Conservation (phyloP, 257 asterid species). For the Solanum megistacrolobum region DNA sequence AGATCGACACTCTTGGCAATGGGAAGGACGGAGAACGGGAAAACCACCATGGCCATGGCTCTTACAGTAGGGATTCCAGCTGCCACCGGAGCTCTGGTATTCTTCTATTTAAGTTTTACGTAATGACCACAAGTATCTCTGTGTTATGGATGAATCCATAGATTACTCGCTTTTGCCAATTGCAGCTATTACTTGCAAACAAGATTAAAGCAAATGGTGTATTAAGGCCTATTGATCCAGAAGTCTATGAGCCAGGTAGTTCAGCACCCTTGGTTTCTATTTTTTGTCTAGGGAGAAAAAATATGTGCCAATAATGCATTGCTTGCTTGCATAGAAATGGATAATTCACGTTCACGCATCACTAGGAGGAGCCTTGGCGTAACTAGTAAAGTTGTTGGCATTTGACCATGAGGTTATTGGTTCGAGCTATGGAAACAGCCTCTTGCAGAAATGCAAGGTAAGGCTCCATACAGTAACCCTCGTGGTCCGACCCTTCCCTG, state of each 20-base stretch:
- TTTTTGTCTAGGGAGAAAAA: background rate
- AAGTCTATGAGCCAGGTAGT: slow-evolving; percentile 75
- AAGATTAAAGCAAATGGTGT: slow-evolving; percentile 58
- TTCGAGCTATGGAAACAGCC: background rate
- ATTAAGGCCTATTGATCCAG: slow-evolving; percentile 65
- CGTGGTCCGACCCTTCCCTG: background rate
- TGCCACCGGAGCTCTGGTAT: slow-evolving; percentile 94
- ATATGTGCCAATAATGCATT: background rate
- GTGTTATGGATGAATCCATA: background rate
- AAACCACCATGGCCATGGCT: slow-evolving; percentile 71
- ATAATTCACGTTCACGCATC: background rate
- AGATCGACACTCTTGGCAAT: slow-evolving; percentile 69
- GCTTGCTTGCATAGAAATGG: background rate
- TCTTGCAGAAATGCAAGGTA: background rate
- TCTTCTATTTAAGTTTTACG: background rate
- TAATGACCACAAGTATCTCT: background rate
- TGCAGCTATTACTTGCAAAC: slow-evolving; percentile 62
- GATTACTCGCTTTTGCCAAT: background rate
- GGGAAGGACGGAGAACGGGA: slow-evolving; percentile 48
- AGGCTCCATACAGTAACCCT: background rate
- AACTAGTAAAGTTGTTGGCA: background rate
- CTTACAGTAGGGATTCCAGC: slow-evolving; percentile 91
- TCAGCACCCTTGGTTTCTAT: background rate
- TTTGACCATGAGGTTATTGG: background rate
- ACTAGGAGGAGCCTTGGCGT: background rate